Conservation (phyloP, 805 yeast species). For the Candida endomychidarum region DNA sequence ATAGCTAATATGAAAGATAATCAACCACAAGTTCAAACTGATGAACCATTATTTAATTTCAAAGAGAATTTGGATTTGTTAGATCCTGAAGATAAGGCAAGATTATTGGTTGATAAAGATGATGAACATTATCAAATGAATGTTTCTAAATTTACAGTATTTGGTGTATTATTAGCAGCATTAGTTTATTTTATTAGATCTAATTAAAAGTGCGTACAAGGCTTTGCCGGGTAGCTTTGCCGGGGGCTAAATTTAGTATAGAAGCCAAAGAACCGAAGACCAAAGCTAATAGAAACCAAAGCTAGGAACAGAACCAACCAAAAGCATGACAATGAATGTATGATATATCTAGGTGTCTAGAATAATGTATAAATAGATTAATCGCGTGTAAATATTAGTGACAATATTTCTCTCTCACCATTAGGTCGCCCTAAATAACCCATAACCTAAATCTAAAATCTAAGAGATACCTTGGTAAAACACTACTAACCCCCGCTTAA, state of each 20-base stretch:
- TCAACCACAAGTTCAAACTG: constrained; percentile 14
- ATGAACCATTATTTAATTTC: constrained; percentile 17
- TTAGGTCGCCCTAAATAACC: too few species aligned
- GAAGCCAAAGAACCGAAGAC: too few species aligned
- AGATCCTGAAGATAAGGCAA: constrained; percentile 71
- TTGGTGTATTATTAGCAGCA: constrained; percentile 34
- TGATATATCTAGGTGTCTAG: too few species aligned
- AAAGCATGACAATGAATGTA: too few species aligned
- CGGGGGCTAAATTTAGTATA: too few species aligned
- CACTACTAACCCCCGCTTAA: too few species aligned
- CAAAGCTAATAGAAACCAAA: too few species aligned
- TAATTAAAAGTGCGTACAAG: constrained; percentile 15
- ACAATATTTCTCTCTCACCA: too few species aligned
- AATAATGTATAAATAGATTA: background rate
- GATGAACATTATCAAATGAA: constrained; percentile 12
- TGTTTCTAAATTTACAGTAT: constrained; percentile 19
- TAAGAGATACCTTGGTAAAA: too few species aligned
- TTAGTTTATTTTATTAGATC: constrained; percentile 15
- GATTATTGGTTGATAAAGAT: constrained; percentile 25
- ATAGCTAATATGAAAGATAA: constrained; percentile 22
- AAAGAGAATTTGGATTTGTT: constrained; percentile 37
- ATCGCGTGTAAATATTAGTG: too few species aligned
- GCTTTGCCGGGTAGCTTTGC: constrained; percentile 18
- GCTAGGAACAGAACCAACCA: too few species aligned
- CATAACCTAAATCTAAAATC: too few species aligned